Evolutionary conservation across 441 rosid species (phyloP).

Genomic region (Corymbia calophylla): DNA sequence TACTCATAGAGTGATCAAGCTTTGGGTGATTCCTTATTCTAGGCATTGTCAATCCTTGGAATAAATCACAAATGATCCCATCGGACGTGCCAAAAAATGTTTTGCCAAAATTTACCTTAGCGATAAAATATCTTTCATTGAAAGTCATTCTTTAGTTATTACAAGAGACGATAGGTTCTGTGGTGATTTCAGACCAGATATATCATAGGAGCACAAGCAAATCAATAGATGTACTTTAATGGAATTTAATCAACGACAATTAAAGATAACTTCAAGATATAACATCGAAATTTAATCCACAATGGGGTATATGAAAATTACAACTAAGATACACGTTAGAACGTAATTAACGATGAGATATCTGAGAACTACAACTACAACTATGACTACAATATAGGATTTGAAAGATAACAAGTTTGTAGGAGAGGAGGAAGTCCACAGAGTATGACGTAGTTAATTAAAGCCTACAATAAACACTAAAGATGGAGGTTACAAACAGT

Average conservation of each 20-base stretch:
- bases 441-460: background rate
- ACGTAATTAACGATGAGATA: background rate
- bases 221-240: background rate
- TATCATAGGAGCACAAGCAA: background rate
- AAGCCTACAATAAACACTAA: background rate
- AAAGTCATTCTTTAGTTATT: rapidly evolving
- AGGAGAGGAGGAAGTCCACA: rapidly evolving
- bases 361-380: background rate
- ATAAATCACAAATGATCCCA: background rate
- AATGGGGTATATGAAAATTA: background rate
- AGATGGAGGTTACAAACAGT: background rate
- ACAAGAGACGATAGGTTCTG: rapidly evolving
- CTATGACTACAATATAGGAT: background rate
- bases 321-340: background rate
- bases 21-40: background rate
- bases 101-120: background rate
- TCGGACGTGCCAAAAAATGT: background rate
- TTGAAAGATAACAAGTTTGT: background rate
- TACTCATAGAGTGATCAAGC: background rate
- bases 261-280: background rate
- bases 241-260: background rate
- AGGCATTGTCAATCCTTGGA: background rate
- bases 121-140: background rate
- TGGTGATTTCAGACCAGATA: background rate
- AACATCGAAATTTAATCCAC: rapidly evolving